Evolutionary conservation across 495 filamentous ascomycete genomes (phyloP), one percentile per base, ranked within the genome.

Genomic region (Aspergillus taichungensis): DNA sequence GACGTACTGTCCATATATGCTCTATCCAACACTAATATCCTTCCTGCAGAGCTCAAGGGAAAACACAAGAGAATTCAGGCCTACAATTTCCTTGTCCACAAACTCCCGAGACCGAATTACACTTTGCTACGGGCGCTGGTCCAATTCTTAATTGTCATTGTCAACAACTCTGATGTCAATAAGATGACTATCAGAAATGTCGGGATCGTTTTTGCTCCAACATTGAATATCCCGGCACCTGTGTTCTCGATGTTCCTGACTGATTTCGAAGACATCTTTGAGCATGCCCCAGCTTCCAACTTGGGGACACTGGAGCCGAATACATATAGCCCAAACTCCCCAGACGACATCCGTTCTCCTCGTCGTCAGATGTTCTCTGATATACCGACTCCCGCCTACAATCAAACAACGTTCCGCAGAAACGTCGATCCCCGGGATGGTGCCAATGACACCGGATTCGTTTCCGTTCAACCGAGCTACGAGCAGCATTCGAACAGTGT

Each of bases 131-230:
- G 81, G 54, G 88, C 90, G 47, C 74, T 98, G 13, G 87, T 87
- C 32, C 75, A 81, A 8, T 95, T 92, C 65, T 63, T 98, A 50
- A 85, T 95, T 55, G 80, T 81, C 52, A 88, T 97, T 52, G 84
- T 95, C 50, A 86, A 88, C 57, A 86, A 96, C 51, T 76, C 87
- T 3, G 84, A 89, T 50, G 72, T 84, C 53, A 98, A 98, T 69
- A 97, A 96, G 71, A 98, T 98, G 92, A 95, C 84, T 5, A 87
- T 96, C 42, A 80, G 92, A 33, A 98, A 98, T 62, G 88, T 98
- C 40, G 88, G 92, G 52, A 98, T 98, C 50, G 90, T 97, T 44
- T 98, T 97, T 65, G 92, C 94, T n/a, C 92, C 92, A 2, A 97
- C 94, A 0, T 76, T 97, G 30, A 97, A 97, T 64, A 96, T 98